These are phyloP conservation scores for Globisporangium canariense DNA, from an alignment of 352 stramenopile genomes.

Conservation along the genomic window DNA sequence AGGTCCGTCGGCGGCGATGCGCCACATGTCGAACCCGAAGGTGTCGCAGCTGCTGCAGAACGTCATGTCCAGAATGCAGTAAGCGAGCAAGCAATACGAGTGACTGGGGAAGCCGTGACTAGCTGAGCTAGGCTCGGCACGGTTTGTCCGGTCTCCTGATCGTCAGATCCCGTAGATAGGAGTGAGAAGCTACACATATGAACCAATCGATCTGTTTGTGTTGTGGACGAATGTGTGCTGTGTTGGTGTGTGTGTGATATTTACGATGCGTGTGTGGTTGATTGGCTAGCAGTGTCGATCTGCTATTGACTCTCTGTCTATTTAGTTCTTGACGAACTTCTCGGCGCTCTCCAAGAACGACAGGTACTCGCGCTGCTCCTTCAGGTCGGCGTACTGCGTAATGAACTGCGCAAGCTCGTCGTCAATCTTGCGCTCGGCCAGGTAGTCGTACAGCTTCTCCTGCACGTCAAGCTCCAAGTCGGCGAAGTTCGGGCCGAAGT, in stretches of 20 bases:
- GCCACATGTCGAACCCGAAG: conserved; percentile 87
- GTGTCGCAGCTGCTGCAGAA: conserved; percentile 78
- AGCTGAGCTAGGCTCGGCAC: not conserved
- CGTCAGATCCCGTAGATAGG: conserved; percentile 4
- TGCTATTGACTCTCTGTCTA: conserved; percentile 4
- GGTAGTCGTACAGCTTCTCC: conserved; percentile 76
- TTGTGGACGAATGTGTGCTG: conserved; percentile 2
- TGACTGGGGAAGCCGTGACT: not conserved
- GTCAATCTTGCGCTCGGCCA: conserved; percentile 74
- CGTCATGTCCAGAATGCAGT: conserved; percentile 64
- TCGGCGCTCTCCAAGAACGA: conserved; percentile 67
- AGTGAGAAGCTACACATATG: conserved; percentile 7
- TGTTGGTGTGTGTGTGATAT: conserved; percentile 12
- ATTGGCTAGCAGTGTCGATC: not conserved
- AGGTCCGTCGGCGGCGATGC: conserved; percentile 75
- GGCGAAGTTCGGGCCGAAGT: conserved; percentile 79
- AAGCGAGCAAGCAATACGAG: not conserved
- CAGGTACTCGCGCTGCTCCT: conserved; percentile 85
- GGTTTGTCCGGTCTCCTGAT: not conserved
- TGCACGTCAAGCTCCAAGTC: conserved; percentile 85
- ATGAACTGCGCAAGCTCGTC: conserved; percentile 86
- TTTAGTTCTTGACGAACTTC: conserved; percentile 73
- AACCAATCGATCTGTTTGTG: conserved; percentile 1
- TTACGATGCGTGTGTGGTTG: conserved; percentile 1
- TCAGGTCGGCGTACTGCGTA: conserved; percentile 77